phyloP scores from a whole-genome alignment of 208 protist genomes.

The Trichomonas gallinae region DNA sequence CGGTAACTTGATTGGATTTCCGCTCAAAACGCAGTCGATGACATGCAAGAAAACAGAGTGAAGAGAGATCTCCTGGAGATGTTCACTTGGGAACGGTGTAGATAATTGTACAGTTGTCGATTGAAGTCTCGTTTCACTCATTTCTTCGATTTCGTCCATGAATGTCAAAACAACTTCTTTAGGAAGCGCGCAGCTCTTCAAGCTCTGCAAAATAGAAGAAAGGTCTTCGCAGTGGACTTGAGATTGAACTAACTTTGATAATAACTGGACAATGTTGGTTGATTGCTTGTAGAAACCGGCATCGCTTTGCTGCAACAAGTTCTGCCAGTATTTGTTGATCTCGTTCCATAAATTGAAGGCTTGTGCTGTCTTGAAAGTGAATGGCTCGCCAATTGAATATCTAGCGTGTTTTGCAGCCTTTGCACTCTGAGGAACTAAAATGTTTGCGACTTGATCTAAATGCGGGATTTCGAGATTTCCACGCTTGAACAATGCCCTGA shows the following conservation, averaged over 20 bases:
- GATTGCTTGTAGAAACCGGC: neutral
- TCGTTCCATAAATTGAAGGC: neutral
- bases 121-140: neutral
- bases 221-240: neutral
- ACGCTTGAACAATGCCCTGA: neutral
- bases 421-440: neutral
- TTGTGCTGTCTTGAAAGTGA: neutral
- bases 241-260: neutral
- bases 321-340: slow-evolving; percentile 10
- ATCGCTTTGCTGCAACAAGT: neutral
- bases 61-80: neutral
- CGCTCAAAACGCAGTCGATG: neutral
- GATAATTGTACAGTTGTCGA: neutral
- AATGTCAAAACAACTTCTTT: neutral
- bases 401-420: neutral
- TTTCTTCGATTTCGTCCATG: neutral
- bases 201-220: neutral
- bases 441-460: neutral
- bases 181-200: neutral
- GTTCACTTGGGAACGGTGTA: neutral
- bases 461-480: neutral
- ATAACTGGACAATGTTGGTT: neutral
- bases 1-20: neutral
- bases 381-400: neutral
- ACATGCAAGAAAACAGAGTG: neutral